These are phyloP conservation scores for Aspergillus kassunensis DNA, from an alignment of 495 filamentous ascomycete species.

Conservation along the genomic window DNA sequence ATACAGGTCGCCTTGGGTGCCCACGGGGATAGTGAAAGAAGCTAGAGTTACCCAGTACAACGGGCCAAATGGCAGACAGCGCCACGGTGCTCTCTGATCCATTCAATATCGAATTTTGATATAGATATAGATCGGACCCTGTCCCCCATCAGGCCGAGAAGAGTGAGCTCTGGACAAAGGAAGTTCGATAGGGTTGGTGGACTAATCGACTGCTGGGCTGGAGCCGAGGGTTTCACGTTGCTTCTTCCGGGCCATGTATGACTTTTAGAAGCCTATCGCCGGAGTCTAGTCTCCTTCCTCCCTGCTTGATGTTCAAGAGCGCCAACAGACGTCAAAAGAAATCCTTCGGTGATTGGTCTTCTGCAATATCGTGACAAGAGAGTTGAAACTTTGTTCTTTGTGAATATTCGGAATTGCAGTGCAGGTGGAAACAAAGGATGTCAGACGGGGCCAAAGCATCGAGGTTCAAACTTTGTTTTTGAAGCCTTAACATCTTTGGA, in stretches of 20 bases:
- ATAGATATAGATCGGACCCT: constrained; percentile 7
- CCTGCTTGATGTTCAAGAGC: no score
- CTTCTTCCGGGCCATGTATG: constrained; percentile 11
- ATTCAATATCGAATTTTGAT: constrained; percentile 1
- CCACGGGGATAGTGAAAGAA: background rate
- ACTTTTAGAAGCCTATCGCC: constrained; percentile 16
- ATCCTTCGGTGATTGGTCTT: background rate
- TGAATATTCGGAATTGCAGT: background rate
- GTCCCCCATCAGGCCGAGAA: background rate
- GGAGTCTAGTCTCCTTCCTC: background rate
- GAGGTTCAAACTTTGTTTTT: background rate
- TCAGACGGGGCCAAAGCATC: constrained; percentile 8
- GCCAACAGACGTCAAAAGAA: background rate
- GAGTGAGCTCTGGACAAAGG: background rate
- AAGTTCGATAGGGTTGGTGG: background rate
- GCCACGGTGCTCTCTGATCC: constrained; percentile 16
- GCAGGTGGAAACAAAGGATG: constrained; percentile 1
- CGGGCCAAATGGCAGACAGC: constrained; percentile 12
- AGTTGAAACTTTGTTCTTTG: background rate
- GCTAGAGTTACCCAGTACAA: constrained; percentile 7
- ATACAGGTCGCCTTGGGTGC: background rate
- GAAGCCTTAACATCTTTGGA: no score
- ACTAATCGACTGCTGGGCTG: background rate
- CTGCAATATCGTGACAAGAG: background rate
- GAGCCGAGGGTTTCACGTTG: constrained; percentile 17